These are phyloP conservation scores for Acephala macrosclerotiorum DNA, from an alignment of 2,329 filamentous ascomycete genomes.

Conservation along the genomic window DNA sequence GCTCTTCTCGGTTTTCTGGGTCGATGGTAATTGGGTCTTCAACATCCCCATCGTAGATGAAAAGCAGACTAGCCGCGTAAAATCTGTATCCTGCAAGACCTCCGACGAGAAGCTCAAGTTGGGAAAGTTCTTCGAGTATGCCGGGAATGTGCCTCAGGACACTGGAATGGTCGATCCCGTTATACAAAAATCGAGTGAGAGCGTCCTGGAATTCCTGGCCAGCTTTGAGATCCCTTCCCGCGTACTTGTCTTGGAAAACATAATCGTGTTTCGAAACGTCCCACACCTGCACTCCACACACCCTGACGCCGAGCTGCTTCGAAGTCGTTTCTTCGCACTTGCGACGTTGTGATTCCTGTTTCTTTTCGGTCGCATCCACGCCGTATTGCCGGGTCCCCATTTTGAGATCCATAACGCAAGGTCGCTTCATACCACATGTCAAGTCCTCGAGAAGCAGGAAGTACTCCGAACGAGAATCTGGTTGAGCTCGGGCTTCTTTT, in stretches of 20 bases:
- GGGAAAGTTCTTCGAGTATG: slow-evolving; percentile 82
- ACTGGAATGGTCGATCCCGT: slow-evolving; percentile 82
- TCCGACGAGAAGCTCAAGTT: slow-evolving; percentile 83
- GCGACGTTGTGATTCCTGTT: slow-evolving; percentile 88
- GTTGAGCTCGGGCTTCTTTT: slow-evolving; percentile 74
- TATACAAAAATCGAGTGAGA: slow-evolving; percentile 87
- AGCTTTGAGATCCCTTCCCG: slow-evolving; percentile 85
- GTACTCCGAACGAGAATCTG: slow-evolving; percentile 79
- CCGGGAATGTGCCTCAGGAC: slow-evolving; percentile 87
- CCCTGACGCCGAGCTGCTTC: slow-evolving; percentile 85
- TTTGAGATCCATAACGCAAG: slow-evolving; percentile 96
- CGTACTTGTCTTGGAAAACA: slow-evolving; percentile 98
- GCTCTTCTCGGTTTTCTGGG: slow-evolving; percentile 50
- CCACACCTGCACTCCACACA: slow-evolving; percentile 97
- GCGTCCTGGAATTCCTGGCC: slow-evolving; percentile 90
- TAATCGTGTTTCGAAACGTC: slow-evolving; percentile 84
- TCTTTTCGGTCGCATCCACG: slow-evolving; percentile 89
- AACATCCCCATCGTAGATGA: slow-evolving; percentile 92
- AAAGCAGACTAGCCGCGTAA: slow-evolving; percentile 92
- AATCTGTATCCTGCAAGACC: slow-evolving; percentile 87
- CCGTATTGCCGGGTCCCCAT: slow-evolving; percentile 99
- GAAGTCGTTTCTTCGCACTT: slow-evolving; percentile 96
- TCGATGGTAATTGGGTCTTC: slow-evolving; percentile 57
- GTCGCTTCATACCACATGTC: slow-evolving; percentile 94
- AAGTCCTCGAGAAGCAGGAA: slow-evolving; percentile 94